phyloP scores from a whole-genome alignment of 148 eudicot genomes.

The Silene uniflora region DNA sequence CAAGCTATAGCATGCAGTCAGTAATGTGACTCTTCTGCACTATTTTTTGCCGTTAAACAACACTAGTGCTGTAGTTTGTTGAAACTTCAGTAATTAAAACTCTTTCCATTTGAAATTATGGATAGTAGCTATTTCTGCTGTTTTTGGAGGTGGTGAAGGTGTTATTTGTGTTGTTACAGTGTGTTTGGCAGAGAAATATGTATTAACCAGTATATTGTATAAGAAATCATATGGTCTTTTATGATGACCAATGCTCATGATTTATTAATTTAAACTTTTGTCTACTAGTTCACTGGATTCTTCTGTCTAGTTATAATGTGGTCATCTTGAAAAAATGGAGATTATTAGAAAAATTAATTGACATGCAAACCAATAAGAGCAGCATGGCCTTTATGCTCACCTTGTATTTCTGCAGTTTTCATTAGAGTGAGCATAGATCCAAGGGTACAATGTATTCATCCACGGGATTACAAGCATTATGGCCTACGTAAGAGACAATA shows the following conservation, averaged over 20 bases:
- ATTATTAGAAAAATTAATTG: neutral
- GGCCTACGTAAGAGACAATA: neutral
- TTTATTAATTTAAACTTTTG: neutral
- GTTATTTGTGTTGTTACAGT: neutral
- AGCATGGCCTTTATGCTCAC: neutral
- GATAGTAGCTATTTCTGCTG: neutral
- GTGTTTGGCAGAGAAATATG: neutral
- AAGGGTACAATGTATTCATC: neutral
- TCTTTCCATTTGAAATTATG: neutral
- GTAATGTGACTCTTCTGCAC: neutral
- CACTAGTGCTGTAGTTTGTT: neutral
- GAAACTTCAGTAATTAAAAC: neutral
- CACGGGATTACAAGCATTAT: neutral
- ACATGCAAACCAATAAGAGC: neutral
- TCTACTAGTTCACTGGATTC: neutral
- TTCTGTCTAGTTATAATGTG: constrained; percentile 3
- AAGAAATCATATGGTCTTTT: neutral
- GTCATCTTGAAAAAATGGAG: neutral
- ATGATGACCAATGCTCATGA: too few species aligned
- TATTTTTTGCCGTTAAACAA: neutral
- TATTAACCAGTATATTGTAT: neutral
- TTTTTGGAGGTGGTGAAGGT: neutral
- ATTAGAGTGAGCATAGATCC: neutral
- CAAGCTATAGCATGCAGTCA: neutral
- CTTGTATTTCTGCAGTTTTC: neutral